A percentile compares a stretch with the other conserved stretches of the same genome.
phyloP scores from a whole-genome alignment of 2,329 filamentous ascomycete genomes.

The Colletotrichum eremochloae region DNA sequence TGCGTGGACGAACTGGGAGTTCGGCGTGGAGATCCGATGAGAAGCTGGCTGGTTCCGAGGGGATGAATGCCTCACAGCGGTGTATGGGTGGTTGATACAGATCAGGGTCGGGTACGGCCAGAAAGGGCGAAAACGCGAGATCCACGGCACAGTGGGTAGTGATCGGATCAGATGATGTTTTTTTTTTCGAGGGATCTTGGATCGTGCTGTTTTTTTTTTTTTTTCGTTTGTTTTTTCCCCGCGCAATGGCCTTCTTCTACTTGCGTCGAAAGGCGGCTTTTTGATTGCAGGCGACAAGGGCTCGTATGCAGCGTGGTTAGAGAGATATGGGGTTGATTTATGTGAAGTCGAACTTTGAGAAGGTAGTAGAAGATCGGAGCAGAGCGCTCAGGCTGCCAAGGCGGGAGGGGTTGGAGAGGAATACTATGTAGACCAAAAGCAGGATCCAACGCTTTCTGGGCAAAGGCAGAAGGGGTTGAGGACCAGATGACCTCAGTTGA shows the following conservation, averaged over 20 bases:
- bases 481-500: slow-evolving; percentile 36
- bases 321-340: slow-evolving; percentile 34
- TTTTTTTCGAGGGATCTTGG: not conserved
- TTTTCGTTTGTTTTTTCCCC: no score
- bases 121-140: slow-evolving; percentile 23
- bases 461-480: slow-evolving; percentile 17
- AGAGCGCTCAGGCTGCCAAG: slow-evolving; percentile 27
- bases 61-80: slow-evolving; percentile 13
- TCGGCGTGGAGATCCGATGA: slow-evolving; percentile 40
- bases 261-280: slow-evolving; percentile 37
- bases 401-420: slow-evolving; percentile 19
- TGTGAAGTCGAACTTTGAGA: slow-evolving; percentile 39
- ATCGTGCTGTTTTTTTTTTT: slow-evolving; percentile 12
- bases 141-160: slow-evolving; percentile 35
- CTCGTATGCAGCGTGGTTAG: slow-evolving; percentile 28
- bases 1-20: slow-evolving; percentile 20
- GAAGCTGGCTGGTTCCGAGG: slow-evolving; percentile 33
- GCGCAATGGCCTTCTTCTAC: slow-evolving; percentile 26
- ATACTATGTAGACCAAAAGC: slow-evolving; percentile 8
- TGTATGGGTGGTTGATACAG: slow-evolving; percentile 27
- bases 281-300: slow-evolving; percentile 31
- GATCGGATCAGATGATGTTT: slow-evolving; percentile 33
- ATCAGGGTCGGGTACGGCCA: slow-evolving; percentile 2
- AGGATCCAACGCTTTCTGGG: slow-evolving; percentile 27
- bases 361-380: slow-evolving; percentile 28